Percentiles rank a stretch among this genome's conserved stretches.
Conservation (phyloP, 169 alveolate genomes). For the Plasmodium coatneyi region DNA sequence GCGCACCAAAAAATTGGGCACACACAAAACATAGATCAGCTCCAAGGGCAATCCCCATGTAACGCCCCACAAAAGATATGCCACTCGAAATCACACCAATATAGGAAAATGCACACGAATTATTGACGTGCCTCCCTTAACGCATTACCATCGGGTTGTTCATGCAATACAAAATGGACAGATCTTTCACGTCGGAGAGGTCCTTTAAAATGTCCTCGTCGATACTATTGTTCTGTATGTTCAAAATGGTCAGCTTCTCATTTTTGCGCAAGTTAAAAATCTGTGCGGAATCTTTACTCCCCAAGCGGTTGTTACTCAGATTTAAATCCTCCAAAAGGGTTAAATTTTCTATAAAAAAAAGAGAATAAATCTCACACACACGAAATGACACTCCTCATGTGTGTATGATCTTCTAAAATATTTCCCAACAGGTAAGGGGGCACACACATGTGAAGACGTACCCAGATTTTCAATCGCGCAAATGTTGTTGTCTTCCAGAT, state of each 20-base stretch:
- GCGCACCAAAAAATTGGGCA: not conserved
- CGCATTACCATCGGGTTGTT: conserved; percentile 60
- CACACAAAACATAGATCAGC: not conserved
- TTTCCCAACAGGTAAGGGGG: not conserved
- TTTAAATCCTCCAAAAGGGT: conserved; percentile 50
- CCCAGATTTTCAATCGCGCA: conserved; percentile 65
- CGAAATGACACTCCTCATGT: not conserved
- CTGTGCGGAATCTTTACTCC: conserved; percentile 37
- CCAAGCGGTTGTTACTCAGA: conserved; percentile 43
- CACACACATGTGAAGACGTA: not conserved
- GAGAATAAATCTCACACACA: not conserved
- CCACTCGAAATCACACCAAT: not conserved
- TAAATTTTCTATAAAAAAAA: conserved; percentile 27
- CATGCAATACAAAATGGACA: conserved; percentile 47
- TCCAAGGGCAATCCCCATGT: not conserved
- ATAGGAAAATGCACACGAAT: not conserved
- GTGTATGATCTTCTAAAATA: not conserved
- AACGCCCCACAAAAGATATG: not conserved
- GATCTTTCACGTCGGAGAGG: not conserved
- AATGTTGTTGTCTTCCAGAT: conserved; percentile 60
- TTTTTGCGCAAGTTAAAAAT: conserved; percentile 8
- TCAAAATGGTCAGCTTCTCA: conserved; percentile 28
- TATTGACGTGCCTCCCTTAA: not conserved
- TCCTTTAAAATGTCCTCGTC: conserved; percentile 54
- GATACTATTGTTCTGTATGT: conserved; percentile 42